Percentiles rank a stretch among this genome's conserved stretches.
Conservation (phyloP, 2,329 filamentous ascomycete species). For the Calycina herbarum region DNA sequence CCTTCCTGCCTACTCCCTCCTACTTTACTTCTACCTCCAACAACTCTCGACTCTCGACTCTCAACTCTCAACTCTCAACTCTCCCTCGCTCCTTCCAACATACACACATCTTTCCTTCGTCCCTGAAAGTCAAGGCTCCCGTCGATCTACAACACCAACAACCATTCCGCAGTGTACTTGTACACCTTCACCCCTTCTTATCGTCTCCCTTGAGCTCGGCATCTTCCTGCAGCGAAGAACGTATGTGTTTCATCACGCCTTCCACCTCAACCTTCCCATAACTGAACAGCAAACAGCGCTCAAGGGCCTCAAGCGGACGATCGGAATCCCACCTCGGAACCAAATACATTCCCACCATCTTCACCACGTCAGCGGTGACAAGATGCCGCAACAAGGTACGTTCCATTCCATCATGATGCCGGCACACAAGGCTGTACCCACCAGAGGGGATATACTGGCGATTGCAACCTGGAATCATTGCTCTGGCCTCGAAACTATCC, state of each 20-base stretch:
- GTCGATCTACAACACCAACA: not conserved
- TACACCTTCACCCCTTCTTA: not conserved
- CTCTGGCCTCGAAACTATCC: not conserved
- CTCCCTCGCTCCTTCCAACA: not conserved
- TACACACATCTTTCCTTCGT: not conserved
- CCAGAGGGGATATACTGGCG: not conserved
- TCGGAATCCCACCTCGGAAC: not conserved
- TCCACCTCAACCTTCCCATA: not conserved
- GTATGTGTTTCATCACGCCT: conserved; percentile 7
- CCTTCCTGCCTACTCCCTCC: not conserved
- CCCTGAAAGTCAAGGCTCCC: no score
- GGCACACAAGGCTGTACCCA: conserved; percentile 17
- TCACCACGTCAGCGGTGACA: conserved; percentile 1
- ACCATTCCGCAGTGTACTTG: no score
- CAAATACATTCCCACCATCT: not conserved
- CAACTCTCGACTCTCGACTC: no score
- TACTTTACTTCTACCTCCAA: no score
- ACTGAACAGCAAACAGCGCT: not conserved
- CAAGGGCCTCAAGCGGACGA: not conserved
- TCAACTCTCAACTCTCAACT: not conserved
- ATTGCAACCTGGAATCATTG: not conserved
- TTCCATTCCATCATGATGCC: conserved; percentile 5
- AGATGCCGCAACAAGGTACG: conserved; percentile 28
- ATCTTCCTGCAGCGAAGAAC: not conserved
- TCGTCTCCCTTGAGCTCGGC: conserved; percentile 4